These are phyloP conservation scores for Botrytis paeoniae DNA, from an alignment of 2,329 filamentous ascomycete species.

Conservation along the genomic window DNA sequence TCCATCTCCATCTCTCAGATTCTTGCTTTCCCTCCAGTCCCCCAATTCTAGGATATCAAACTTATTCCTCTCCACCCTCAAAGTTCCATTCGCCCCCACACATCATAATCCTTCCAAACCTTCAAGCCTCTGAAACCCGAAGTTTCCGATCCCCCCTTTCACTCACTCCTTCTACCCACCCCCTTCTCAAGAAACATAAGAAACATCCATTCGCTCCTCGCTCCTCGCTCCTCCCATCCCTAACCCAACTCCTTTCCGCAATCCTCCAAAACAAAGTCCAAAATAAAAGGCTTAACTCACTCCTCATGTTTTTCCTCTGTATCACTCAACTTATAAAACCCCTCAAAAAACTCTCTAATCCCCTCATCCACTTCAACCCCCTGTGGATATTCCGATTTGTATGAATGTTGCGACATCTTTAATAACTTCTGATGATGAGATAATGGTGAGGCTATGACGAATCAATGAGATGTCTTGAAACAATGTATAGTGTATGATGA, in stretches of 20 bases:
- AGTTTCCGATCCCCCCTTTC: neutral
- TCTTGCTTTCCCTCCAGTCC: neutral
- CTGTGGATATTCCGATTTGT: neutral
- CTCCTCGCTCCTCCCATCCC: neutral
- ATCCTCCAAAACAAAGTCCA: neutral
- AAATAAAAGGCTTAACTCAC: slow-evolving; percentile 45
- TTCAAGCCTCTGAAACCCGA: neutral
- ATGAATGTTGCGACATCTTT: neutral
- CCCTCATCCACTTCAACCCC: slow-evolving; percentile 48
- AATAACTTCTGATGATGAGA: neutral
- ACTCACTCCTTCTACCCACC: neutral
- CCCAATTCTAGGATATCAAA: neutral
- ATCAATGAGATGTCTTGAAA: neutral
- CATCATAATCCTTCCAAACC: neutral
- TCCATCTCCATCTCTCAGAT: neutral
- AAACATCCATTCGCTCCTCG: neutral
- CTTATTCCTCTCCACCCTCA: neutral
- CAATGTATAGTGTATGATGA: neutral
- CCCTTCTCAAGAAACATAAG: neutral
- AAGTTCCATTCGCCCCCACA: neutral
- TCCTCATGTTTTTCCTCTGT: slow-evolving; percentile 42
- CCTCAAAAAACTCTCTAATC: slow-evolving; percentile 67
- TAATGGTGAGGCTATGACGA: too few species aligned
- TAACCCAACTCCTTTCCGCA: neutral
- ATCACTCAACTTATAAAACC: slow-evolving; percentile 56